Conservation (phyloP, 2,329 filamentous ascomycete species). For the Tricladium varicosporioides region DNA sequence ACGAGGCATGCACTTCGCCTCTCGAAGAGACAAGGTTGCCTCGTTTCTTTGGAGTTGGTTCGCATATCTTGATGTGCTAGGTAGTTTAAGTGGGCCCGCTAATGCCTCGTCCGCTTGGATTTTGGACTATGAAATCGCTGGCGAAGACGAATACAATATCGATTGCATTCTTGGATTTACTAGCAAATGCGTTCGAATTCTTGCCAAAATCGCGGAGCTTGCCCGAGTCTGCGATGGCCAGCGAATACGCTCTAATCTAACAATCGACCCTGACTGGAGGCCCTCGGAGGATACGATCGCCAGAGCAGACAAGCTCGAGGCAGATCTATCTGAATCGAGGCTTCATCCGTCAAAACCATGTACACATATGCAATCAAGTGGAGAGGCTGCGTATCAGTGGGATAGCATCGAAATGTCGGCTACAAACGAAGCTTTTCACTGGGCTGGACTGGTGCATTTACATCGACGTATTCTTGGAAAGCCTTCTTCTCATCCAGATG, state of each 20-base stretch:
- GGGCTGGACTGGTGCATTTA: constrained; percentile 73
- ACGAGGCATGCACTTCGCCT: constrained; percentile 45
- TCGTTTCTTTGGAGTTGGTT: constrained; percentile 82
- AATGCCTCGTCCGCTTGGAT: constrained; percentile 31
- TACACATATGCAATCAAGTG: constrained; percentile 45
- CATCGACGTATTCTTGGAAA: constrained; percentile 70
- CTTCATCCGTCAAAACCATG: constrained; percentile 40
- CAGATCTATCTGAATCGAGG: constrained; percentile 57
- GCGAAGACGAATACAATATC: constrained; percentile 65
- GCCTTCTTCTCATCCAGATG: constrained; percentile 52
- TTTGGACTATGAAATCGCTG: constrained; percentile 48
- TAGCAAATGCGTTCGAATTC: constrained; percentile 64
- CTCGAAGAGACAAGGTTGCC: constrained; percentile 55
- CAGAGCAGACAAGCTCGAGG: constrained; percentile 58
- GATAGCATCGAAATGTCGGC: constrained; percentile 65
- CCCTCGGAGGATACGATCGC: constrained; percentile 53
- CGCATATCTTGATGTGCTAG: constrained; percentile 78
- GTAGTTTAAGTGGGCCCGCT: constrained; percentile 61
- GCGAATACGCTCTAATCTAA: constrained; percentile 54
- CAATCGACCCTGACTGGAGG: constrained; percentile 53
- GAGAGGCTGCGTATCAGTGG: constrained; percentile 51
- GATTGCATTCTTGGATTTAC: constrained; percentile 83
- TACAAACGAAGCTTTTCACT: constrained; percentile 77
- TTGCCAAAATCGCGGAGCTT: constrained; percentile 71
- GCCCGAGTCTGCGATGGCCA: constrained; percentile 66